Conservation (phyloP, 495 filamentous ascomycete species). For the Penicillium alfredii region DNA sequence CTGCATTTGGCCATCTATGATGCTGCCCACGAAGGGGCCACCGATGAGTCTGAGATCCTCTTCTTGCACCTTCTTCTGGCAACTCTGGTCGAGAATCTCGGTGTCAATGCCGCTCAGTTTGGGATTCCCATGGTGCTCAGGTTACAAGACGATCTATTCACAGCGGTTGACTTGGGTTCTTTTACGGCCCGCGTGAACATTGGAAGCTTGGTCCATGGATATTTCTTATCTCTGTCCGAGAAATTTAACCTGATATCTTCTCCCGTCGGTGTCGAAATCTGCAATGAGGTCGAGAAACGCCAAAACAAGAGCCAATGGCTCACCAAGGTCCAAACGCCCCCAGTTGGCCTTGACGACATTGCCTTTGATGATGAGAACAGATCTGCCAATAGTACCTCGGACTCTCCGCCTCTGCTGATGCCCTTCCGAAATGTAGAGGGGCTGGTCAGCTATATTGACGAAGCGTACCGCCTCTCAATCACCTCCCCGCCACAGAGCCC, state of each 20-base stretch:
- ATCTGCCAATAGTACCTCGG: slow-evolving; percentile 6
- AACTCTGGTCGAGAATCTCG: slow-evolving; percentile 66
- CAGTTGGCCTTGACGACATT: slow-evolving; percentile 45
- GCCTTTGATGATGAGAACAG: slow-evolving; percentile 19
- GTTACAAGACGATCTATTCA: slow-evolving; percentile 76
- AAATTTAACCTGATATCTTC: slow-evolving; percentile 70
- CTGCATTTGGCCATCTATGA: slow-evolving; percentile 85
- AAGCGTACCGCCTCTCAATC: slow-evolving; percentile 54
- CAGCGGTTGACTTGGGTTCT: slow-evolving; percentile 45
- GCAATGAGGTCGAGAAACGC: slow-evolving; percentile 67
- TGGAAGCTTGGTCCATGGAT: slow-evolving; percentile 80
- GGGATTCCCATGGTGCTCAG: slow-evolving; percentile 83
- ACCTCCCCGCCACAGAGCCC: slow-evolving; percentile 62
- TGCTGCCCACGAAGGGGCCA: slow-evolving; percentile 63
- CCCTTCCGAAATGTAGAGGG: slow-evolving; percentile 42
- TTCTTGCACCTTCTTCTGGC: slow-evolving; percentile 69
- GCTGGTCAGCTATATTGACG: slow-evolving; percentile 66
- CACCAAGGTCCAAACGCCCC: slow-evolving; percentile 52
- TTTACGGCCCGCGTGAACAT: slow-evolving; percentile 63
- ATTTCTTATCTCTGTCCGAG: slow-evolving; percentile 72
- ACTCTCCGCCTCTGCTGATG: slow-evolving; percentile 15
- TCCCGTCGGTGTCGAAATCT: slow-evolving; percentile 58
- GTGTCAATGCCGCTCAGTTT: slow-evolving; percentile 73
- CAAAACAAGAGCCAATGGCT: slow-evolving; percentile 71
- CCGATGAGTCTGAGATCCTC: slow-evolving; percentile 64